These are phyloP conservation scores for Colletotrichum higginsianum DNA, from an alignment of 2,329 filamentous ascomycete genomes.

Conservation along the genomic window DNA sequence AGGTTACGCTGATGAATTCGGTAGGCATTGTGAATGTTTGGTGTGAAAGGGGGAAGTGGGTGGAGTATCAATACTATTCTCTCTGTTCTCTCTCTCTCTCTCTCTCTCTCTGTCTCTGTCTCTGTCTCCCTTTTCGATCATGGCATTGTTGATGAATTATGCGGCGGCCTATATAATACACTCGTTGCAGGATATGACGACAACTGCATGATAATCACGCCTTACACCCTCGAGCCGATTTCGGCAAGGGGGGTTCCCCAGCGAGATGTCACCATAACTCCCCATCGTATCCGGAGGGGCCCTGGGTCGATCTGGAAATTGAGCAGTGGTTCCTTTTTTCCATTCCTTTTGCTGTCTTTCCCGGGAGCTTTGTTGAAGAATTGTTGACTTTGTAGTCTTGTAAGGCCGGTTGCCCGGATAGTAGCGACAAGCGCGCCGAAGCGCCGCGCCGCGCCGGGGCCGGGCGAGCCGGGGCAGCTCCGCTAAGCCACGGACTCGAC, in stretches of 20 bases:
- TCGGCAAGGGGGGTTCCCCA: constrained; percentile 38
- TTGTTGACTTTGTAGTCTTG: background rate
- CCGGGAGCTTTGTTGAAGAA: background rate
- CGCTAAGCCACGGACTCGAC: too few relatives aligned
- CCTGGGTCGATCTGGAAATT: background rate
- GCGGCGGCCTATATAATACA: constrained; percentile 40
- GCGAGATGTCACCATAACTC: constrained; percentile 29
- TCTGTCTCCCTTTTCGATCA: background rate
- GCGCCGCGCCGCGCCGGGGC: too few relatives aligned
- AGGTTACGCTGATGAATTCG: constrained; percentile 73
- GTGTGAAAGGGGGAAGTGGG: too few relatives aligned
- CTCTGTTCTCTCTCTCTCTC: too few relatives aligned
- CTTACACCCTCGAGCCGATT: constrained; percentile 43
- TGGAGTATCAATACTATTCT: constrained; percentile 5
- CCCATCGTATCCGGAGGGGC: constrained; percentile 8
- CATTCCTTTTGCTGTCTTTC: background rate
- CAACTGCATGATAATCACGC: constrained; percentile 47
- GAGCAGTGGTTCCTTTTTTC: too few relatives aligned
- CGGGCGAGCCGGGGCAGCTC: background rate
- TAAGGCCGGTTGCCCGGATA: background rate
- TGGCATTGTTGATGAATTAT: background rate
- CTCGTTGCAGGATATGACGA: constrained; percentile 42
- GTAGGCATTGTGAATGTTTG: constrained; percentile 54
- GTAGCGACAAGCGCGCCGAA: background rate
- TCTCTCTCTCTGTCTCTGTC: too few relatives aligned